Percentiles rank a stretch among this genome's conserved stretches.
Conservation (phyloP, 768 basidiomycete species). For the Termitomyces eurrhizus region DNA sequence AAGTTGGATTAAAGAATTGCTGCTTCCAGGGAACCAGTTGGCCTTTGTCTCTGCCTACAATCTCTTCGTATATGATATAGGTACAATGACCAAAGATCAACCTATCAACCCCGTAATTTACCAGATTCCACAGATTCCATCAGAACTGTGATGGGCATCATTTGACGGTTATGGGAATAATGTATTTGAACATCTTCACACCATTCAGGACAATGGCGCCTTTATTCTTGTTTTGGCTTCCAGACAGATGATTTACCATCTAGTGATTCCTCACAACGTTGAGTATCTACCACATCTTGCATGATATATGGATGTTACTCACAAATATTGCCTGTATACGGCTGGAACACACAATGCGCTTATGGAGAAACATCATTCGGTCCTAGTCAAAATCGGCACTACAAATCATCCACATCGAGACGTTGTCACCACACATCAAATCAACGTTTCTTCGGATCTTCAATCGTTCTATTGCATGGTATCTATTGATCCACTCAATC, state of each 20-base stretch:
- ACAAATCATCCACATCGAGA: no score
- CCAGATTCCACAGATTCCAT: neutral
- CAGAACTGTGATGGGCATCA: neutral
- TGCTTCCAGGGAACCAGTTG: no score
- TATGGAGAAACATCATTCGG: neutral
- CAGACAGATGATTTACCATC: neutral
- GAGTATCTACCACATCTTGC: neutral
- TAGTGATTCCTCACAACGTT: neutral
- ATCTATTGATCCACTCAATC: neutral
- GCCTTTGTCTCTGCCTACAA: neutral
- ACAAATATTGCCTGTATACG: neutral
- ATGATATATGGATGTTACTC: neutral
- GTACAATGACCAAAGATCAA: neutral
- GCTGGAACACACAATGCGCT: neutral
- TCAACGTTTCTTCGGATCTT: no score
- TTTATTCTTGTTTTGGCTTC: neutral
- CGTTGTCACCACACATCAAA: no score
- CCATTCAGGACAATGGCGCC: neutral
- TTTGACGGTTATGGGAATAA: neutral
- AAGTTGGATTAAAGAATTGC: neutral
- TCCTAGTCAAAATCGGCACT: no score
- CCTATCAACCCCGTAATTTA: neutral
- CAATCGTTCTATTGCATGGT: no score
- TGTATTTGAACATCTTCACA: neutral
- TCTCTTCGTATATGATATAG: neutral